Conservation (phyloP, 805 yeast species). For the Spathaspora passalidarum region DNA sequence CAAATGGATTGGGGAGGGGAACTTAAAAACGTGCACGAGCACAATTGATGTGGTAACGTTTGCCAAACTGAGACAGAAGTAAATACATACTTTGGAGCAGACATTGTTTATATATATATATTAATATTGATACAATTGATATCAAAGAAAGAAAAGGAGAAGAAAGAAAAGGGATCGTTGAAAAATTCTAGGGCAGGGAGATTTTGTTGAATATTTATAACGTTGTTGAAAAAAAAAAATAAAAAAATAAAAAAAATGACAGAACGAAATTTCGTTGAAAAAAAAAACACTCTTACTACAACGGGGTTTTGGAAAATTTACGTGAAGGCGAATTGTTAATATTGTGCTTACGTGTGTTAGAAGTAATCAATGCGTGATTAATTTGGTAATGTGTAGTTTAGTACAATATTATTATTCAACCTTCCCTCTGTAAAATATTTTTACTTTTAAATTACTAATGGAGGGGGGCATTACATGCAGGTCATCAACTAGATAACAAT, state of each 20-base stretch:
- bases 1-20: background rate
- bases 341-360: background rate
- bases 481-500: background rate
- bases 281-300: background rate
- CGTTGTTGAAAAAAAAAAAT: background rate
- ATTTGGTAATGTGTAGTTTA: background rate
- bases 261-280: background rate
- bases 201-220: conserved; percentile 2
- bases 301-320: background rate
- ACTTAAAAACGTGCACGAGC: background rate
- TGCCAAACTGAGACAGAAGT: background rate
- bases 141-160: conserved; percentile 2
- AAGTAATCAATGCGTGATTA: background rate
- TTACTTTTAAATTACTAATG: background rate
- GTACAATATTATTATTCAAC: background rate
- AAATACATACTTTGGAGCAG: conserved; percentile 44
- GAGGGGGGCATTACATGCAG: background rate
- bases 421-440: background rate
- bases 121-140: conserved; percentile 6
- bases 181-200: background rate
- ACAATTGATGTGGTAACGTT: background rate
- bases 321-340: background rate
- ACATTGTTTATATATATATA: conserved; percentile 17
- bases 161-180: background rate
- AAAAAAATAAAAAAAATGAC: too few relatives aligned